These are phyloP conservation scores for Globisporangium abappressorium DNA, from an alignment of 352 stramenopile species.

Conservation along the genomic window DNA sequence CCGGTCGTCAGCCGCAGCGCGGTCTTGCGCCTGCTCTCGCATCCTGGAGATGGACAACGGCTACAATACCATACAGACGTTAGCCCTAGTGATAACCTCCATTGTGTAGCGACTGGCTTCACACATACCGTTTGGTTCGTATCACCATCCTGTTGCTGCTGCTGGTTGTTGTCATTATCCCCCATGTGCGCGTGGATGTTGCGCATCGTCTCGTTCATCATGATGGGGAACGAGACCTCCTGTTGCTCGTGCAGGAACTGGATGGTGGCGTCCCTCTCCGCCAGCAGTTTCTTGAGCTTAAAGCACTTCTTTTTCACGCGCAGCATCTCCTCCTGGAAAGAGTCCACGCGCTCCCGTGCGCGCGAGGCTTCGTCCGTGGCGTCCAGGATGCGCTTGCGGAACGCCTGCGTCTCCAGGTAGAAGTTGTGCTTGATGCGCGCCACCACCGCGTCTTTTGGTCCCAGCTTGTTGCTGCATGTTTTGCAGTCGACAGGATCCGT, in stretches of 20 bases:
- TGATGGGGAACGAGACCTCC: conserved; percentile 42
- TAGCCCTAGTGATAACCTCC: neutral
- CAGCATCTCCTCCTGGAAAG: conserved; percentile 43
- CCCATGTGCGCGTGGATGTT: conserved; percentile 41
- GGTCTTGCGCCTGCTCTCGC: conserved; percentile 28
- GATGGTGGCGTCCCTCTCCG: conserved; percentile 58
- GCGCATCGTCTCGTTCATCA: conserved; percentile 67
- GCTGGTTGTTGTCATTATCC: conserved; percentile 15
- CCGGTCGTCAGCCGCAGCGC: conserved; percentile 34
- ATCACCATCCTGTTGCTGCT: conserved; percentile 20
- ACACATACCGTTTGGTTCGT: conserved; percentile 2
- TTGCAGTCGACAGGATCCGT: no score
- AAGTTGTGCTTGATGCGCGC: conserved; percentile 61
- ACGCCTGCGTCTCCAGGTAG: conserved; percentile 47
- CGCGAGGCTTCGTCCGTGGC: conserved; percentile 23
- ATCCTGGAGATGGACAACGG: conserved; percentile 38
- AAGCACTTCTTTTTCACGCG: conserved; percentile 47
- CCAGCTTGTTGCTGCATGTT: neutral
- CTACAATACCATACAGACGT: conserved; percentile 14
- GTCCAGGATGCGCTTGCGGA: conserved; percentile 36
- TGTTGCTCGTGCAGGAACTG: conserved; percentile 49
- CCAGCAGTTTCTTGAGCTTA: conserved; percentile 54
- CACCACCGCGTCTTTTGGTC: conserved; percentile 21
- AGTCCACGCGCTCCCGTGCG: conserved; percentile 26
- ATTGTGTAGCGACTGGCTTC: neutral